Base-by-base conservation (phyloP, 1,139 yeast species). In the Wickerhamiella pararugosa region DNA sequence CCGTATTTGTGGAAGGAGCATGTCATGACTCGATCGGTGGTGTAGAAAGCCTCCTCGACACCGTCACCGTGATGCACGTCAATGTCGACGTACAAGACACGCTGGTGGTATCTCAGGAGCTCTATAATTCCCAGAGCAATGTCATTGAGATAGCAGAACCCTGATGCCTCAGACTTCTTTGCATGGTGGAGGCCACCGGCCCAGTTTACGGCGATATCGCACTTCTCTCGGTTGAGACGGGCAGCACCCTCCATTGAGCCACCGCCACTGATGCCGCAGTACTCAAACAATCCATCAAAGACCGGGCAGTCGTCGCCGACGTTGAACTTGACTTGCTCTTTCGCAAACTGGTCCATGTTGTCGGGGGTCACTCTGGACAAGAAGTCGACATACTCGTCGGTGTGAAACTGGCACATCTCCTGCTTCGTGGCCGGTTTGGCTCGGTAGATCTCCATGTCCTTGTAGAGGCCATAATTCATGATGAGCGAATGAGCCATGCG, bases 41-140 rank as follows among this genome's bases (percentile, higher is more conserved):
- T 78, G 62, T 87, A 90, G 57, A 90, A 90, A 0, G 97, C 97
- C 61, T 90, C 97, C 62, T 90, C 96, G 29, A 90, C 98, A 49
- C 97, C 98, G 62, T 90, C 98, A 45, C 98, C 98, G 57, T 90
- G 98, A 59, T 90, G 98, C 25, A 90, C 84, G 61, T 90, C 98
- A 49, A 86, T 90, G 60, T 90, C 98, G 49, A 90, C 80, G 59
- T 90, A 90, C 52, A 90, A 68, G n/a, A 90, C 97, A 52, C 97
- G 71, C 38, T 95, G 94, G 62, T 90, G 95, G 58, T 84, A 86
- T 45, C 96, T 68, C 53, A 90, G 67, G 49, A 90, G 69, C 59
- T 90, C 94, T 53, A 90, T 75, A 47, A 90, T 87, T 15, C 95
- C 94, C 53, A 90, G 66, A 1, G 86, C 97, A 54, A 83, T 83